phyloP scores from a whole-genome alignment of 306 rosid species.

The Trichosanthes truncata region DNA sequence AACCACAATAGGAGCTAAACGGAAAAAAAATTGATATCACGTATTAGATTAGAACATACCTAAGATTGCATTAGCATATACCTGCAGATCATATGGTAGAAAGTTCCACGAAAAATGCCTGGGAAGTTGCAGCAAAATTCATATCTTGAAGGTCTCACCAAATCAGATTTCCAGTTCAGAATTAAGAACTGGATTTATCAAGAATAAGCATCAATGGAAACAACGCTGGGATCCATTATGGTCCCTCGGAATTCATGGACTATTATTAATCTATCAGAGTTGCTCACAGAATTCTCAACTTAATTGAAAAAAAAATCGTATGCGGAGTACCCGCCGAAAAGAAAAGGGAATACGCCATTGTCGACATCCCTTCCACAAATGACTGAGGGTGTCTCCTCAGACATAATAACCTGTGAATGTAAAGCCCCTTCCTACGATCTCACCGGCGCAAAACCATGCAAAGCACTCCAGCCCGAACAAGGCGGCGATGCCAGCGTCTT shows the following conservation, averaged over 20 bases:
- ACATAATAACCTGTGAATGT: constrained; percentile 54
- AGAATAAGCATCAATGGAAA: neutral
- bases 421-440: constrained; percentile 62
- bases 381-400: constrained; percentile 10
- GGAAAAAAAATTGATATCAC: neutral
- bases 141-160: neutral
- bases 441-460: constrained; percentile 55
- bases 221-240: constrained; percentile 14
- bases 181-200: neutral
- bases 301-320: constrained; percentile 33
- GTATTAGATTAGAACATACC: neutral
- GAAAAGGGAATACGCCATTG: neutral
- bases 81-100: neutral
- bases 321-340: constrained; percentile 9
- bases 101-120: neutral
- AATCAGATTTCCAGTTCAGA: neutral
- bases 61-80: neutral
- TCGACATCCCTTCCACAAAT: neutral
- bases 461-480: constrained; percentile 63
- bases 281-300: constrained; percentile 36
- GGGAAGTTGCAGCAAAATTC: neutral
- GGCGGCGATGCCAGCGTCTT: constrained; percentile 58
- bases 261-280: constrained; percentile 56
- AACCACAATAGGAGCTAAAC: neutral
- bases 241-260: constrained; percentile 48